Evolutionary conservation across 257 asterid species (phyloP), one percentile per base, ranked within the genome.

Genomic region (Przewalskia tangutica): DNA sequence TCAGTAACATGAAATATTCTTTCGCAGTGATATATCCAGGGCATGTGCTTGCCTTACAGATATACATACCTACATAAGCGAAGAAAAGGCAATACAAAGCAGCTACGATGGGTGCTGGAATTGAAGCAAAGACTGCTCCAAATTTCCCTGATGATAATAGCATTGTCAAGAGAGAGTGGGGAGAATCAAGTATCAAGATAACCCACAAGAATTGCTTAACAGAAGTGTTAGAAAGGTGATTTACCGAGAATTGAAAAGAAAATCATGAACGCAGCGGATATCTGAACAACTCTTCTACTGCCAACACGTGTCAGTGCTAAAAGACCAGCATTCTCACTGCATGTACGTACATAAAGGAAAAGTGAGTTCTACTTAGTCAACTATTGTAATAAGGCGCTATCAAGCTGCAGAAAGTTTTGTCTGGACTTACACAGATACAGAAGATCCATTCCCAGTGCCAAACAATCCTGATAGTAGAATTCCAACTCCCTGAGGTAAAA

Each of bases 251-350:
- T 88, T 6, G 98, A 94, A 77, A 94, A 94, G 95, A 94, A 94
- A 85, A 94, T 89, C 98, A 94, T 94, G 92, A 94, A 94, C 18
- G 93, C 98, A 83, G 98, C 97, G 62, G 98, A 94, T 77, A 94
- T 94, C 82, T 94, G 98, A 23, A 94, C 97, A 51, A 94, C 98
- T 88, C 98, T 90, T 89, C 97, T 87, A 82, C 97, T 94, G 81
- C 98, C 98, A 81, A 94, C 97, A 68, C 98, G 97, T 0, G 97
- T 94, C 86, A 93, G 87, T 17, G 97, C 98, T 88, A 94, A 83
- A 83, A 94, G 91, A 85, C 98, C 97, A 80, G 97, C 97, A 84
- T 93, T 94, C 90, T 94, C 97, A 83, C 97, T 93, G 84, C 82
- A 81, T 20, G 34, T 5, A 48, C 48, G 34, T 5, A 48, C 48